A percentile compares a stretch with the other conserved stretches of the same genome.
Conservation (phyloP, 2,329 filamentous ascomycete genomes). For the Ophiostoma novo-ulmi region DNA sequence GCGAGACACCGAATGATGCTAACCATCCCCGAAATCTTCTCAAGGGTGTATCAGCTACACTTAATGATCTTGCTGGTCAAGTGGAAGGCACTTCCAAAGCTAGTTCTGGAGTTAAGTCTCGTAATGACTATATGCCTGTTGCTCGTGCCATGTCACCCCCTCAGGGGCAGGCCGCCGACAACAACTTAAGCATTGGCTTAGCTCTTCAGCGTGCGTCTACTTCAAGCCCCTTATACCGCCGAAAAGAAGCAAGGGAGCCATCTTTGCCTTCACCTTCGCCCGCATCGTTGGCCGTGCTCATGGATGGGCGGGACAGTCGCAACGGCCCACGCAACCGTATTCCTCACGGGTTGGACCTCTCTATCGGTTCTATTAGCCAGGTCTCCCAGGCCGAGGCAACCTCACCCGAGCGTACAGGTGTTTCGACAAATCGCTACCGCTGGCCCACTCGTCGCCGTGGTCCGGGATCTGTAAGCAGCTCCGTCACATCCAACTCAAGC, state of each 20-base stretch:
- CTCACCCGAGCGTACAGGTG: slow-evolving; percentile 52
- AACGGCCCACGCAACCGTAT: slow-evolving; percentile 75
- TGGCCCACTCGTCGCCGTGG: slow-evolving; percentile 52
- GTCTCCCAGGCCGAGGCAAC: slow-evolving; percentile 49
- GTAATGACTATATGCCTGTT: not conserved
- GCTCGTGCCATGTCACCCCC: slow-evolving; percentile 35
- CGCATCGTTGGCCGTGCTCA: slow-evolving; percentile 57
- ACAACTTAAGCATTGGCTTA: slow-evolving; percentile 37
- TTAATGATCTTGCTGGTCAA: not conserved
- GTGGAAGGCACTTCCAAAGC: not conserved
- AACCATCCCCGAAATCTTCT: slow-evolving; percentile 32
- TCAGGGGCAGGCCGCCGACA: slow-evolving; percentile 35
- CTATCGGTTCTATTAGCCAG: slow-evolving; percentile 33
- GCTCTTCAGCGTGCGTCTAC: slow-evolving; percentile 61
- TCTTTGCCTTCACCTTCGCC: slow-evolving; percentile 64
- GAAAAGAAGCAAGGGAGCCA: slow-evolving; percentile 44
- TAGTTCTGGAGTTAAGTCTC: not conserved
- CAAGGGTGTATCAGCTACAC: slow-evolving; percentile 23
- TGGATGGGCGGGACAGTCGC: slow-evolving; percentile 55
- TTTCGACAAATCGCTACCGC: slow-evolving; percentile 51
- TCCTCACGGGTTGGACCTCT: slow-evolving; percentile 64
- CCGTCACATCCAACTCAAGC: slow-evolving; percentile 53
- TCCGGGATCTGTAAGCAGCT: slow-evolving; percentile 53
- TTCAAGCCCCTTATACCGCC: slow-evolving; percentile 55
- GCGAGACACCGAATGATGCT: slow-evolving; percentile 51